Percentiles rank a stretch among this genome's conserved stretches.
Conservation (phyloP, 148 eudicot genomes). For the Tetragonia tetragonoides region DNA sequence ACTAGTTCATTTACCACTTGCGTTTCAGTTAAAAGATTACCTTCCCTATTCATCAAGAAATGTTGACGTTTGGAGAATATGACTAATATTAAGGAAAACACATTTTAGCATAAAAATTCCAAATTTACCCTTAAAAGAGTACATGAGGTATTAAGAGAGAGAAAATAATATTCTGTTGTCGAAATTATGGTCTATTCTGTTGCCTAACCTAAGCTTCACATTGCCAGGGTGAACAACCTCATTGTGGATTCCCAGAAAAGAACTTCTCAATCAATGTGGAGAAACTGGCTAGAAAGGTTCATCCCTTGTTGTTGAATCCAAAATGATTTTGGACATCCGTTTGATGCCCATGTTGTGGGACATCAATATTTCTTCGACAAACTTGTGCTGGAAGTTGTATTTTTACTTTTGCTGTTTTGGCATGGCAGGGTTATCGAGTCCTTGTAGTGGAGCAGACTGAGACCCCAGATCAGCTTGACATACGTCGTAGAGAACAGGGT, state of each 20-base stretch:
- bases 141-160: no score
- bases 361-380: neutral
- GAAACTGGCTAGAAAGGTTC: conserved; percentile 91
- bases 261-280: conserved; percentile 78
- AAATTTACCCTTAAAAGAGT: no score
- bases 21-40: neutral
- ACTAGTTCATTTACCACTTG: neutral
- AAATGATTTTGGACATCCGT: conserved; percentile 1
- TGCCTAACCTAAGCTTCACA: conserved; percentile 13
- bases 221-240: conserved; percentile 94
- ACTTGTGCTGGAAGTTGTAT: neutral
- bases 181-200: neutral
- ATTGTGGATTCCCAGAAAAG: conserved; percentile 98
- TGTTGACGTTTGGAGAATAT: no score
- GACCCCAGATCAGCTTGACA: conserved; percentile 92
- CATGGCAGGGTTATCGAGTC: conserved; percentile 85
- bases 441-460: conserved; percentile 99
- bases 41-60: neutral
- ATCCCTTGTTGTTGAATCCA: conserved; percentile 1
- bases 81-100: no score
- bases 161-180: no score
- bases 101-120: no score
- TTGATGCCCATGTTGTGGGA: neutral
- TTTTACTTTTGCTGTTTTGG: conserved; percentile 15
- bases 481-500: conserved; percentile 79